Percentiles rank a stretch among this genome's conserved stretches.
phyloP scores from a whole-genome alignment of 2,329 filamentous ascomycete genomes.

The Fusarium verticillioides region DNA sequence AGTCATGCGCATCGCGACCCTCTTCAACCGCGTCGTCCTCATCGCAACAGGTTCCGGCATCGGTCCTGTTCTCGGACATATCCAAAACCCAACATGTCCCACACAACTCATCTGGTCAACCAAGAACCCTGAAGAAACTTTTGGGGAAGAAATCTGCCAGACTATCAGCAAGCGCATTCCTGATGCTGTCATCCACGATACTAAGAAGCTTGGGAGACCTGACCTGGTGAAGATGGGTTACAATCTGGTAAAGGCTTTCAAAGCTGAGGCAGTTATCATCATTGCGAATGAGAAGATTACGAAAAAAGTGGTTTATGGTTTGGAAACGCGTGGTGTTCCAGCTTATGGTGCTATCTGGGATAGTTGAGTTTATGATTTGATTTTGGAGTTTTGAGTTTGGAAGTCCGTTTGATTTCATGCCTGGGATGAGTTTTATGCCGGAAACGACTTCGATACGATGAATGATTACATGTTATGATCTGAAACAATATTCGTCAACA shows the following conservation, averaged over 20 bases:
- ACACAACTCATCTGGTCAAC: constrained; percentile 77
- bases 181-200: constrained; percentile 75
- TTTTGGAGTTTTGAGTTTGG: constrained; percentile 1
- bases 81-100: constrained; percentile 61
- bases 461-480: constrained; percentile 14
- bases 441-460: constrained; percentile 7
- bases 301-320: constrained; percentile 72
- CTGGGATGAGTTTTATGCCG: neutral
- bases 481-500: neutral
- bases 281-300: constrained; percentile 77
- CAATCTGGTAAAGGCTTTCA: constrained; percentile 66
- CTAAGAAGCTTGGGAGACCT: constrained; percentile 67
- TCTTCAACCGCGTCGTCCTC: constrained; percentile 74
- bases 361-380: constrained; percentile 42
- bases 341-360: constrained; percentile 82
- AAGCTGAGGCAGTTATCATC: constrained; percentile 76
- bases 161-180: constrained; percentile 68
- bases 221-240: constrained; percentile 62
- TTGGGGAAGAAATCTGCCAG: constrained; percentile 66
- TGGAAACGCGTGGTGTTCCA: constrained; percentile 73
- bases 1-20: constrained; percentile 72
- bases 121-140: constrained; percentile 69
- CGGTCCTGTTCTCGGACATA: constrained; percentile 71
- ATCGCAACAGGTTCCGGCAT: constrained; percentile 80
- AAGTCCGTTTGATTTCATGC: neutral